Percentiles rank a stretch among this genome's conserved stretches.
Evolutionary conservation across 2,329 filamentous ascomycete genomes (phyloP).

Genomic region (Dendryphion nanum): DNA sequence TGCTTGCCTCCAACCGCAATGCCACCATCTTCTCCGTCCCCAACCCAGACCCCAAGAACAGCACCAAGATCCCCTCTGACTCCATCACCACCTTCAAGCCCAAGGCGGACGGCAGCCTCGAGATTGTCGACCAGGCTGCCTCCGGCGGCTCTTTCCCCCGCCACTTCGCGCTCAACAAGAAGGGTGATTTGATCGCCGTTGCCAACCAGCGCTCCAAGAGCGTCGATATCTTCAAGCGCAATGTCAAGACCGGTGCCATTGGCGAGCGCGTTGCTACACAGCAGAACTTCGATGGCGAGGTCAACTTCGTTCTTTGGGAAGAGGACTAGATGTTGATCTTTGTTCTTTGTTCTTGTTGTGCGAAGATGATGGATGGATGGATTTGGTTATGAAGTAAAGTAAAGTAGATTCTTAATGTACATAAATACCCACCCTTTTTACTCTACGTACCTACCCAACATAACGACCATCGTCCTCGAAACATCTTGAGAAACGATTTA

Average conservation of each 20-base stretch:
- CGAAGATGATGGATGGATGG: no score
- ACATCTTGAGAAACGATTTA: no score
- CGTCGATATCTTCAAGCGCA: slow-evolving; percentile 61
- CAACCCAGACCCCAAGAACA: slow-evolving; percentile 44
- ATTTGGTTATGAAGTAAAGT: no score
- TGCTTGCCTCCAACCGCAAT: slow-evolving; percentile 68
- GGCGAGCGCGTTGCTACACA: slow-evolving; percentile 45
- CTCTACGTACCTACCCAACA: no score
- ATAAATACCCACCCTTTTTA: no score
- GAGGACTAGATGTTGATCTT: slow-evolving; percentile 4
- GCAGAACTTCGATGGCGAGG: slow-evolving; percentile 22
- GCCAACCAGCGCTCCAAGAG: slow-evolving; percentile 61
- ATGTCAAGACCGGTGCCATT: slow-evolving; percentile 60
- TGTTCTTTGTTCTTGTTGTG: no score
- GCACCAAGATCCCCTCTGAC: slow-evolving; percentile 46
- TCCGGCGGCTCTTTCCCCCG: slow-evolving; percentile 65
- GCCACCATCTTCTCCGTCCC: slow-evolving; percentile 54
- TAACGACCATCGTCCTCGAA: no score
- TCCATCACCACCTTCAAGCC: slow-evolving; percentile 55
- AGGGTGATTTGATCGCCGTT: slow-evolving; percentile 64
- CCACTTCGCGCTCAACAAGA: slow-evolving; percentile 65
- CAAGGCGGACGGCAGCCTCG: slow-evolving; percentile 53
- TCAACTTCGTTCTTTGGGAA: slow-evolving; percentile 36
- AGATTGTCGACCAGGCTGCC: slow-evolving; percentile 57
- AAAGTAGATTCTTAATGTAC: no score